phyloP scores from a whole-genome alignment of 2,329 filamentous ascomycete genomes.

The Clonostachys solani region DNA sequence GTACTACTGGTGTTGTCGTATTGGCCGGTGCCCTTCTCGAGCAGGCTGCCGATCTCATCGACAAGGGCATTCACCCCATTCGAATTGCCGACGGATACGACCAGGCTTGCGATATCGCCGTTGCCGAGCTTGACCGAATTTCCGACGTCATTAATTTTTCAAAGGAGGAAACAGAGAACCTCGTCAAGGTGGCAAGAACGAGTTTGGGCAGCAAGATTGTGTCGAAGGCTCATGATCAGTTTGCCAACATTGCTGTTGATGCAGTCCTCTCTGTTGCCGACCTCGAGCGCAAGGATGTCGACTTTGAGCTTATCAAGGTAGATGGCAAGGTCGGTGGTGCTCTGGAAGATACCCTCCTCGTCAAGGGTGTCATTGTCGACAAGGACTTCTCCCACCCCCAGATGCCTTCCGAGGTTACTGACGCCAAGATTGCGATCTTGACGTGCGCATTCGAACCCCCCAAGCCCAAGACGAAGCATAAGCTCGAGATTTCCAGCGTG shows the following conservation, averaged over 20 bases:
- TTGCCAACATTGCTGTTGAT: conserved; percentile 94
- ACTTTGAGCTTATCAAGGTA: conserved; percentile 99
- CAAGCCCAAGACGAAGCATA: conserved; percentile 99
- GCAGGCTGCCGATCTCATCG: conserved; percentile 95
- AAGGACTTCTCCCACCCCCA: conserved; percentile 99
- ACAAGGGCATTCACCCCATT: conserved; percentile 99
- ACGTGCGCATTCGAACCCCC: conserved; percentile 98
- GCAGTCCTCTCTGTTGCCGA: conserved; percentile 96
- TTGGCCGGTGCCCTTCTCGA: conserved; percentile 91
- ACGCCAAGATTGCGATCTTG: conserved; percentile 96
- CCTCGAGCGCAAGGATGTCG: conserved; percentile 91
- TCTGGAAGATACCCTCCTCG: conserved; percentile 87
- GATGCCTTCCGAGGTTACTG: conserved; percentile 92
- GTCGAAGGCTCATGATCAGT: conserved; percentile 97
- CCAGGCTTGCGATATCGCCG: conserved; percentile 93
- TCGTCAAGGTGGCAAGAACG: conserved; percentile 92
- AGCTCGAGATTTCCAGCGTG: conserved; percentile 93
- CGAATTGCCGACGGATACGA: conserved; percentile 98
- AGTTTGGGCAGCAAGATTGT: conserved; percentile 98
- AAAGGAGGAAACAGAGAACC: conserved; percentile 74
- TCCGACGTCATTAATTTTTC: conserved; percentile 87
- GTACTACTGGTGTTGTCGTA: conserved; percentile 96
- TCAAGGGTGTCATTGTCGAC: conserved; percentile 98
- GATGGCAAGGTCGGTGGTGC: conserved; percentile 96
- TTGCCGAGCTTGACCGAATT: conserved; percentile 87